Base-by-base conservation (phyloP, 169 alveolate genomes). In the Amoebophrya sp. region DNA sequence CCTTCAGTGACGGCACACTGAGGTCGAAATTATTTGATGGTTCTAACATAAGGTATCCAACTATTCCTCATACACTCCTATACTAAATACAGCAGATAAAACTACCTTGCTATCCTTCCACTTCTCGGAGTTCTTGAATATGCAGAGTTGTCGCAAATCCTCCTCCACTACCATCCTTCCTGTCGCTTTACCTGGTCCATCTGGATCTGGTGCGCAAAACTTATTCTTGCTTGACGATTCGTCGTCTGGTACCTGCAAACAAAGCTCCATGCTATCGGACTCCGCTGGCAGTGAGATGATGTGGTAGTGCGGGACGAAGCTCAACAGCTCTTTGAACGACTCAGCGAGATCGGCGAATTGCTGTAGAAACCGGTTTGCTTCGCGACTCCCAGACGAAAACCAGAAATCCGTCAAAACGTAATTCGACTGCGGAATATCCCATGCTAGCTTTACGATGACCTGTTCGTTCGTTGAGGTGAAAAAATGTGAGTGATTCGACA, bases 251-350 rank as follows among this genome's bases (percentile, higher is more conserved):
- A 36, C 26, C 83, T 6, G 33, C 2, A 65, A 18, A 36, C 83
- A 65, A 10, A 65, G 83, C 83, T 29, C 18, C 83, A 65, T 65
- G 36, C 38, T 12, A 26, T 65, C 83, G 33, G 83, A 65, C n/a
- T 65, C 83, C 83, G 83, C 83, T 36, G 83, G 83, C 83, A 65
- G 26, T 6, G 33, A 6, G 83, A 65, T 65, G 83, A 65, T 65
- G 83, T 65, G 83, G 83, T 65, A 65, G 26, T 65, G 83, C 83
- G 83, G 83, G 2, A 65, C 83, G 83, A 65, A 65, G 83, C 83
- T 65, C 33, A 65, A 18, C 36, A 12, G 1, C 33, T 65, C 83
- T 18, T 65, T 65, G 83, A 65, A 65, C 3, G 95, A 6, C 33
- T 65, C 83, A 6, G 83, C 83, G 83, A 65, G 12, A 6, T 6